Evolutionary conservation across 2,329 filamentous ascomycete species (phyloP), one percentile per base, ranked within the genome.

Genomic region (Calonectria honghensis): DNA sequence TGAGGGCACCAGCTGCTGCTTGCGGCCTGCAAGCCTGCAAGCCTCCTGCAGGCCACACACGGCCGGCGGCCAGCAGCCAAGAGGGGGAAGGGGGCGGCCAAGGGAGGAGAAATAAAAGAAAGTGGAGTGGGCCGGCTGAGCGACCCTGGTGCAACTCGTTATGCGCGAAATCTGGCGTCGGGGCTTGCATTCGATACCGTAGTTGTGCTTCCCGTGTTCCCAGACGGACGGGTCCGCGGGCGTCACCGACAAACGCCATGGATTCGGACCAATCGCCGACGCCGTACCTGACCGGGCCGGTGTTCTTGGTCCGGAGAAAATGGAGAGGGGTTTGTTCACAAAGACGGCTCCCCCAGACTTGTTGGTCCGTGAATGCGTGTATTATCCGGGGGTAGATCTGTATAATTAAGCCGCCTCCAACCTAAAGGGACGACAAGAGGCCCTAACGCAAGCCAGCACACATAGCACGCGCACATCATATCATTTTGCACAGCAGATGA

Each of bases 141-240:
- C 32, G 61, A 73, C 61, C 72, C 73, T 70, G 68, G 75, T 69
- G 68, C 72, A 78, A 68, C 72, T 76, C 72, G 73, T 76, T 63
- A 72, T 75, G 74, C 65, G 61, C 75, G 75, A 75, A 76, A 77
- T 77, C 76, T 75, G 67, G 70, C 70, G 72, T 77, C 64, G 68
- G 69, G 51, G 66, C 65, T 61, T 68, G 61, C 61, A 66, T 72
- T 65, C 72, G 70, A 73, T 73, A 65, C 67, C 54, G 65, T 67
- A 52, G 68, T 70, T 72, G 72, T 45, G 69, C 66, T 73, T 79
- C 70, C 67, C 70, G 70, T 77, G 68, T 73, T 75, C 57, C 75
- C 75, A 76, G 73, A 68, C 74, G 75, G 76, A 77, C 76, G 78
- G 73, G 71, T 73, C 78, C 73, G 72, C 73, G 73, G 75, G 71